Percentiles rank a stretch among this genome's conserved stretches.
Evolutionary conservation across 164 flowering plant genomes (phyloP).

Genomic region (Liquidambar formosana): DNA sequence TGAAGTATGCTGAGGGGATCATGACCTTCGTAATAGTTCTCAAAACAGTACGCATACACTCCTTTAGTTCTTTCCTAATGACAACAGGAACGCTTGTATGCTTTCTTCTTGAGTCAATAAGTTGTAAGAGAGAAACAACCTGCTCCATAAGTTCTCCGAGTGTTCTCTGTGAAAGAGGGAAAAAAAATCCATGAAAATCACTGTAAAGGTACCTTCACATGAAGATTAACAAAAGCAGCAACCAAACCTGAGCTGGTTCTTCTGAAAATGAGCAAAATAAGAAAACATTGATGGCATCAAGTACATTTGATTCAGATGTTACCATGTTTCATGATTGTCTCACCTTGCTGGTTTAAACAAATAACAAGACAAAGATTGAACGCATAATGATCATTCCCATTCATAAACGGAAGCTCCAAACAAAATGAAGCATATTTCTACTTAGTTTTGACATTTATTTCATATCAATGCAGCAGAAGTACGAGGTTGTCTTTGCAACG

Average conservation of each 20-base stretch:
- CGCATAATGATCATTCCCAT: too few species aligned
- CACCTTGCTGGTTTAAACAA: too few species aligned
- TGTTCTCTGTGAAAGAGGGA: conserved; percentile 40
- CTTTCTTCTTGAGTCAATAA: conserved; percentile 43
- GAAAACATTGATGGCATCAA: too few species aligned
- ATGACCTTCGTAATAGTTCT: conserved; percentile 46
- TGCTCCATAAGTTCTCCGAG: conserved; percentile 75
- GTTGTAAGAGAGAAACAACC: conserved; percentile 43
- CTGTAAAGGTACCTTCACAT: background rate
- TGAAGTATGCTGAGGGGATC: conserved; percentile 64
- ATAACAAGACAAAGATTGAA: too few species aligned
- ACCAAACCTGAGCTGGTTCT: background rate
- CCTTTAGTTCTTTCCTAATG: conserved; percentile 56
- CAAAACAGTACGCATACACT: conserved; percentile 41
- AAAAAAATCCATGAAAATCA: background rate
- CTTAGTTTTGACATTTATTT: too few species aligned
- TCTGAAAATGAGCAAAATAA: too few species aligned
- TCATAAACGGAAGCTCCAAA: too few species aligned
- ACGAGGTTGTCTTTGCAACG: too few species aligned
- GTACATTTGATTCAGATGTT: too few species aligned
- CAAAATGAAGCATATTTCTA: too few species aligned
- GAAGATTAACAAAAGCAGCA: background rate
- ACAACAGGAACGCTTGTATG: conserved; percentile 25
- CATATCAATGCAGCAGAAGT: too few species aligned
- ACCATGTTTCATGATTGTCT: too few species aligned